These are phyloP conservation scores for Spathaspora sp. DNA, from an alignment of 1,139 yeast genomes.

Conservation along the genomic window DNA sequence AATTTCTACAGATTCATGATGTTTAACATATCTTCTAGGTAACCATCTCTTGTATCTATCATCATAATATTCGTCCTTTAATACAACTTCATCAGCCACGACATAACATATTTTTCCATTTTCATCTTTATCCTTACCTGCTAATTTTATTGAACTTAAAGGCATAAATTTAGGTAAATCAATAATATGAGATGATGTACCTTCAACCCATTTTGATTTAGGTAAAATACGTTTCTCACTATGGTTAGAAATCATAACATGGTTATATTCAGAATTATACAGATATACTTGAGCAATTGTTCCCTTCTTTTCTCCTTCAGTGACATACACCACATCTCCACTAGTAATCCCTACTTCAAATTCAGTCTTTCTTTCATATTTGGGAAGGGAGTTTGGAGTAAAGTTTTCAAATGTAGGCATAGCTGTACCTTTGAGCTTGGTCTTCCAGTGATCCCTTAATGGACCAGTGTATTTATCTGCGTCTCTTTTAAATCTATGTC, in stretches of 20 bases:
- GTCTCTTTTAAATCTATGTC: slow-evolving; percentile 36
- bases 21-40: slow-evolving; percentile 74
- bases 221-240: slow-evolving; percentile 50
- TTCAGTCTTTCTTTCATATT: slow-evolving; percentile 26
- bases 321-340: slow-evolving; percentile 51
- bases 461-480: slow-evolving; percentile 32
- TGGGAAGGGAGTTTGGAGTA: slow-evolving; percentile 22
- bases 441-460: slow-evolving; percentile 28
- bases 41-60: slow-evolving; percentile 69
- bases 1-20: slow-evolving; percentile 65
- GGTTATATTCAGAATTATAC: slow-evolving; percentile 31
- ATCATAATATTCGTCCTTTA: slow-evolving; percentile 71
- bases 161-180: slow-evolving; percentile 63
- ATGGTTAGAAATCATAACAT: slow-evolving; percentile 36
- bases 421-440: slow-evolving; percentile 25
- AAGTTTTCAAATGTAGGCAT: slow-evolving; percentile 38
- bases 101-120: slow-evolving; percentile 61
- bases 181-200: slow-evolving; percentile 70
- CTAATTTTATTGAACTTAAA: slow-evolving; percentile 50
- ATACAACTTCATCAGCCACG: slow-evolving; percentile 73
- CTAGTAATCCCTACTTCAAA: slow-evolving; percentile 36
- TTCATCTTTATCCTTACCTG: slow-evolving; percentile 69
- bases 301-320: slow-evolving; percentile 71
- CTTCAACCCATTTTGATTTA: slow-evolving; percentile 68
- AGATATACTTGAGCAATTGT: slow-evolving; percentile 55